Conservation (phyloP, 192 early-diverging fungal species). For the Coemansia sp. region DNA sequence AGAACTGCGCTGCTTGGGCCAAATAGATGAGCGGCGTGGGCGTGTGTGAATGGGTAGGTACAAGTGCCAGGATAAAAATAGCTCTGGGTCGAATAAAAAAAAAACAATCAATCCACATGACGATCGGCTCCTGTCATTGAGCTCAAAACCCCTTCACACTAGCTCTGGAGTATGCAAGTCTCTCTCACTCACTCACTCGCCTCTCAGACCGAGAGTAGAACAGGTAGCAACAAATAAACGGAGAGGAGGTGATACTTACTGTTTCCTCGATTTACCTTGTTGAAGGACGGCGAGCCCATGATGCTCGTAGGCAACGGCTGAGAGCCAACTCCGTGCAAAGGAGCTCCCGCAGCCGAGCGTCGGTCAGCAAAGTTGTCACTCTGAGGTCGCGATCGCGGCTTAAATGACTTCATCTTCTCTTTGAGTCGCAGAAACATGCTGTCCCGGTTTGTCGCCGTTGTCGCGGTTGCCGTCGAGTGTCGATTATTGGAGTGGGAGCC, state of each 20-base stretch:
- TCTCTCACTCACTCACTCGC: neutral
- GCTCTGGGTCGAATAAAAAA: neutral
- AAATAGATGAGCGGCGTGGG: neutral
- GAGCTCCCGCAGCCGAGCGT: neutral
- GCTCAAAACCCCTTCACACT: neutral
- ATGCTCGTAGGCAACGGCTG: neutral
- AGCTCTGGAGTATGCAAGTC: neutral
- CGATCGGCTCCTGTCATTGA: neutral
- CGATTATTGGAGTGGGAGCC: conserved; percentile 23
- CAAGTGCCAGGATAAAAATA: neutral
- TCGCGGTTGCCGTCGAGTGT: conserved; percentile 31
- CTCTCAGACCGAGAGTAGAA: neutral
- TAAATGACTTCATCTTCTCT: conserved; percentile 52
- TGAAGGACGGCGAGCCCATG: conserved; percentile 24
- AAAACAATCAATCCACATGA: conserved; percentile 7
- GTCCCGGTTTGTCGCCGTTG: conserved; percentile 36
- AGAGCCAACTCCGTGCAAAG: conserved; percentile 12
- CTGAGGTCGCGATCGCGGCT: conserved; percentile 47
- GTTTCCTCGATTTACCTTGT: conserved; percentile 20
- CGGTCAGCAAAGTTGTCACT: conserved; percentile 49
- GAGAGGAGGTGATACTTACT: conserved; percentile 29
- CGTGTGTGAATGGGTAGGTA: neutral
- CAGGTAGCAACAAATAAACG: neutral
- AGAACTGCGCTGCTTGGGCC: neutral
- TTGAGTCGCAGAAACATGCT: conserved; percentile 56